Conservation (phyloP, 257 asterid genomes). For the Galeopsis tetrahit region DNA sequence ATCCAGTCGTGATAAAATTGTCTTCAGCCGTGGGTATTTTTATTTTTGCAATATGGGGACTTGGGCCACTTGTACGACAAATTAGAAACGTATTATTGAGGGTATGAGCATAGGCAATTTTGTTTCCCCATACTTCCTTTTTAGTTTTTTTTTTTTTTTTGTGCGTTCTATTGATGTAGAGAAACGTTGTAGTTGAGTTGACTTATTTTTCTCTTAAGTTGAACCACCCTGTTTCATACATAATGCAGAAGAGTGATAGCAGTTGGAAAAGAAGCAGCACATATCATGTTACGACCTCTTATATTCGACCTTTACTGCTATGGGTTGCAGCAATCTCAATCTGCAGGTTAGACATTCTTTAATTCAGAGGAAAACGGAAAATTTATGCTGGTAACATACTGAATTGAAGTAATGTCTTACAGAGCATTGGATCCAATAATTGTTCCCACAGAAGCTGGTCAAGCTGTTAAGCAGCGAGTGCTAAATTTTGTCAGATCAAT, state of each 20-base stretch:
- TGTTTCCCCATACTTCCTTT: constrained; percentile 28
- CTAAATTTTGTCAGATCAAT: constrained; percentile 81
- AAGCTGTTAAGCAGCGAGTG: constrained; percentile 75
- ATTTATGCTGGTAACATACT: constrained; percentile 25
- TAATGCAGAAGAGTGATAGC: constrained; percentile 65
- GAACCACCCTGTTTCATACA: constrained; percentile 6
- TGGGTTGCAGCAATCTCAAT: constrained; percentile 85
- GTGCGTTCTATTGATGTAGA: constrained; percentile 17
- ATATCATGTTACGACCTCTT: constrained; percentile 64
- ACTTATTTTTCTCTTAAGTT: not conserved
- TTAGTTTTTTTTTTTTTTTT: constrained; percentile 4
- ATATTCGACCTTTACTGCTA: constrained; percentile 77
- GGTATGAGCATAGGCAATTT: constrained; percentile 41
- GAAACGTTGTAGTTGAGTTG: constrained; percentile 11
- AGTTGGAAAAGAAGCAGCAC: constrained; percentile 74
- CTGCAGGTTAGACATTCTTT: constrained; percentile 71
- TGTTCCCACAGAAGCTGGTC: constrained; percentile 80
- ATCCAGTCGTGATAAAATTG: constrained; percentile 56
- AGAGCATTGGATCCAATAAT: constrained; percentile 82
- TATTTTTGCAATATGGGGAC: constrained; percentile 84
- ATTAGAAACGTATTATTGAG: constrained; percentile 56
- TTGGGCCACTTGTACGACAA: constrained; percentile 70
- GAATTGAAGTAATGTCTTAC: constrained; percentile 42
- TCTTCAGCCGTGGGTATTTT: constrained; percentile 70
- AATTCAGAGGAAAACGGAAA: constrained; percentile 20